Evolutionary conservation across 1,284 basidiomycete genomes (phyloP), one percentile per base, ranked within the genome.

Genomic region (Trichosporon ovoides): DNA sequence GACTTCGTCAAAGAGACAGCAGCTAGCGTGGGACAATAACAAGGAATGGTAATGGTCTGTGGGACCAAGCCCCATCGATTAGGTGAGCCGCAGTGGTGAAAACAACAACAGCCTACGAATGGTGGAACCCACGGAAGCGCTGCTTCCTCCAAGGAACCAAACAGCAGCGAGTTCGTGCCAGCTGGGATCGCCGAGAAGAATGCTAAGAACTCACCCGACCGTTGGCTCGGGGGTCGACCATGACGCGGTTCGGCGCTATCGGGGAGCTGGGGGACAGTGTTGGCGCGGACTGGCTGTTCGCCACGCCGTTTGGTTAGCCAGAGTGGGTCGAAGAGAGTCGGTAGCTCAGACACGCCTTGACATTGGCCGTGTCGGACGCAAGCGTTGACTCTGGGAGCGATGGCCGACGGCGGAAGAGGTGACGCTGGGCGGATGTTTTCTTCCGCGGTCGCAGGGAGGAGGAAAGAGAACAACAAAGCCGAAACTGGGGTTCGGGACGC

Each of bases 221-320:
- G 38, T 49, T 58, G 10, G 53, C 51, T 55, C 59, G 38, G 16
- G 55, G 50, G 53, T 61, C 59, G 53, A 61, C 59, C 59, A 61
- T 61, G 43, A 51, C 40, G 24, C 35, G 38, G 16, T 36, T 16
- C 24, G 48, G 43, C 54, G 54, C 35, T 38, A 13, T 24, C 36
- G 31, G 20, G 14, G 22, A 48, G 28, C 10, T 28, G 28, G 13
- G 52, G 38, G 38, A 19, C 16, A 28, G 13, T 43, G 52, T 35
- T 28, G 24, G 43, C 43, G 43, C 22, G 24, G 43, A 22, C 43
- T 28, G 43, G 43, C 22, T 31, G 43, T 48, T 22, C 51, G 51
- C 35, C 31, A 28, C 35, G 51, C 35, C 37, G 36, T 36, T 35
- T n/a, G 18, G 35, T 36, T 38, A n/a, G 37, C 35, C 51, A 52